These are phyloP conservation scores for Aspergillus spinulosporus DNA, from an alignment of 2,329 filamentous ascomycete species.

Conservation along the genomic window DNA sequence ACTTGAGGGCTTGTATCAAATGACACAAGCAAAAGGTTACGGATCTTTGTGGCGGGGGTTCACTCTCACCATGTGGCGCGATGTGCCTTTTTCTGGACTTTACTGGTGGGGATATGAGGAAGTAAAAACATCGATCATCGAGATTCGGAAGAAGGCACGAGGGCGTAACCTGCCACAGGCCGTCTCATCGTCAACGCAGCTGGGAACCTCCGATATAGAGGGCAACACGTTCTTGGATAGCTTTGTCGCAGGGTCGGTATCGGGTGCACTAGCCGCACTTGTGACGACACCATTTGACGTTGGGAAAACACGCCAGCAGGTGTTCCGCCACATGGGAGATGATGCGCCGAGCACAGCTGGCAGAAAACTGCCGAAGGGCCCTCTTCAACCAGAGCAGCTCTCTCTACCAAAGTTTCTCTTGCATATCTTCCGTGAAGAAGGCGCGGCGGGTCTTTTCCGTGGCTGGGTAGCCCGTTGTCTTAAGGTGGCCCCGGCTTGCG, in stretches of 20 bases:
- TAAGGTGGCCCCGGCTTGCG: slow-evolving; percentile 93
- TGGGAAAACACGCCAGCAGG: slow-evolving; percentile 91
- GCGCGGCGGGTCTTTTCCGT: slow-evolving; percentile 75
- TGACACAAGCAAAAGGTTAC: slow-evolving; percentile 77
- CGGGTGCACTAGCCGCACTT: slow-evolving; percentile 81
- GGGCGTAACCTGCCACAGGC: slow-evolving; percentile 21
- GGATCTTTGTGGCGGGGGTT: slow-evolving; percentile 85
- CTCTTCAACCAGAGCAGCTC: slow-evolving; percentile 65
- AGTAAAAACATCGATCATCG: slow-evolving; percentile 69
- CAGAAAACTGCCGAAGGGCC: slow-evolving; percentile 16
- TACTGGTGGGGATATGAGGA: slow-evolving; percentile 99
- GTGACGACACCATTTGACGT: slow-evolving; percentile 96
- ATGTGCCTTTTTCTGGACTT: slow-evolving; percentile 93
- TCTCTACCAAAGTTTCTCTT: slow-evolving; percentile 80
- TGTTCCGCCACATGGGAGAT: slow-evolving; percentile 63
- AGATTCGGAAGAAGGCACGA: slow-evolving; percentile 58
- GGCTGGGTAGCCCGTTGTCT: slow-evolving; percentile 90
- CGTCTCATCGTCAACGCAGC: slow-evolving; percentile 11
- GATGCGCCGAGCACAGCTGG: slow-evolving; percentile 24
- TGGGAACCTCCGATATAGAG: slow-evolving; percentile 68
- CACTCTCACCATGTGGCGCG: slow-evolving; percentile 88
- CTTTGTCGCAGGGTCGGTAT: slow-evolving; percentile 80
- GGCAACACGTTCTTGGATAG: slow-evolving; percentile 80
- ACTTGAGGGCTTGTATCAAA: slow-evolving; percentile 70
- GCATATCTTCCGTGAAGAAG: slow-evolving; percentile 88